A percentile compares a stretch with the other conserved stretches of the same genome.
Evolutionary conservation across 2,329 filamentous ascomycete genomes (phyloP).

Genomic region (Curvularia sp.): DNA sequence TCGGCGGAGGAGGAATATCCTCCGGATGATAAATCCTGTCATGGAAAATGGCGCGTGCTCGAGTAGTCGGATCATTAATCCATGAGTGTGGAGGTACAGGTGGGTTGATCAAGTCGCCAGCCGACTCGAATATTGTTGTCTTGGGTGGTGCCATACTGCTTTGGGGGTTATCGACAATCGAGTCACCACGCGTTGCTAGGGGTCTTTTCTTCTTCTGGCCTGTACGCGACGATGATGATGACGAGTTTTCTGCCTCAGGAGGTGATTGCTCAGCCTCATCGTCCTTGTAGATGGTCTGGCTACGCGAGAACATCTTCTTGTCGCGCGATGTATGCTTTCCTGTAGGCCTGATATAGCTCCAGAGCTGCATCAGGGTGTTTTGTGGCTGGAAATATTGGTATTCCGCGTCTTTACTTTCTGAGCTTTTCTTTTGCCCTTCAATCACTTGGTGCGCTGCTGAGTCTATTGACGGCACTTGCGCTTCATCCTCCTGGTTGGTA

Average conservation of each 20-base stretch:
- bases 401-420: constrained; percentile 25
- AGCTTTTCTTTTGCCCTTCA: constrained; percentile 36
- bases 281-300: constrained; percentile 43
- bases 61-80: constrained; percentile 79
- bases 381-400: constrained; percentile 43
- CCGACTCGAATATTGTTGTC: constrained; percentile 94
- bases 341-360: constrained; percentile 75
- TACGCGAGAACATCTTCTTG: constrained; percentile 58
- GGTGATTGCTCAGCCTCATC: constrained; percentile 25
- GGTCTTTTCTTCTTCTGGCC: constrained; percentile 49
- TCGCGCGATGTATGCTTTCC: constrained; percentile 75
- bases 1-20: constrained; percentile 85
- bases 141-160: constrained; percentile 76
- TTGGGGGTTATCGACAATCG: constrained; percentile 55
- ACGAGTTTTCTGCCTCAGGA: constrained; percentile 16
- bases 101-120: constrained; percentile 89
- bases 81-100: constrained; percentile 83
- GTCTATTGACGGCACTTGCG: constrained; percentile 51
- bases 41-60: constrained; percentile 92
- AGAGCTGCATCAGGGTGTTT: constrained; percentile 61
- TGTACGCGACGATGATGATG: constrained; percentile 25
- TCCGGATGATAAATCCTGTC: constrained; percentile 93
- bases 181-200: constrained; percentile 58
- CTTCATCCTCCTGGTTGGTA: constrained; percentile 69
- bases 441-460: constrained; percentile 44